Conservation (phyloP, 257 asterid genomes). For the Salvia miltiorrhiza region DNA sequence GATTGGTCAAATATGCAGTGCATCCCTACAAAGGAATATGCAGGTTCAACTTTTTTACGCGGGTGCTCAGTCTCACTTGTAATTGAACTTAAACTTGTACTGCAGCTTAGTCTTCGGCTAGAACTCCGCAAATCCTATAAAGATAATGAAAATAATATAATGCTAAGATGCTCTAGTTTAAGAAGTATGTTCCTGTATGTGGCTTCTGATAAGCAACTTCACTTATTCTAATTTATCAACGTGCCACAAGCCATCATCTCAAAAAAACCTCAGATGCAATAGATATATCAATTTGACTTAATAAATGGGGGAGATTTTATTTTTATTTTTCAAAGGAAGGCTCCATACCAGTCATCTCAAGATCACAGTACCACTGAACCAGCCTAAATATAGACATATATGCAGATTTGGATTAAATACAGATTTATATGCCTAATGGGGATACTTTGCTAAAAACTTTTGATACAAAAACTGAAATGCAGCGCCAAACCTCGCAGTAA, state of each 20-base stretch:
- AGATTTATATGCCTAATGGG: constrained; percentile 1
- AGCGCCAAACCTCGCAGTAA: background rate
- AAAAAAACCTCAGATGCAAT: background rate
- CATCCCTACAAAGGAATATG: constrained; percentile 98
- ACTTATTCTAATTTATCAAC: constrained; percentile 1
- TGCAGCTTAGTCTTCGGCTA: constrained; percentile 65
- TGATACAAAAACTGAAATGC: background rate
- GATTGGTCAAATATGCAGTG: constrained; percentile 97
- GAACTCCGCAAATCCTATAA: constrained; percentile 58
- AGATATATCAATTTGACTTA: constrained; percentile 1
- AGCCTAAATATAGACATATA: background rate
- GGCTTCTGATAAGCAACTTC: constrained; percentile 21
- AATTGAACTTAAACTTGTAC: constrained; percentile 65
- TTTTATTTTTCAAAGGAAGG: background rate
- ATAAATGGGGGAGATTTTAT: background rate
- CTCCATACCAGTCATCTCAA: background rate
- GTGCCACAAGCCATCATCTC: background rate
- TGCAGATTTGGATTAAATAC: background rate
- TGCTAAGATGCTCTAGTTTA: constrained; percentile 6
- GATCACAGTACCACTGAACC: background rate
- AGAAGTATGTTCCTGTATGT: constrained; percentile 8
- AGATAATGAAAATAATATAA: constrained; percentile 10
- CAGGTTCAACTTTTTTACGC: constrained; percentile 79
- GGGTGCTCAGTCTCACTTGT: constrained; percentile 65
- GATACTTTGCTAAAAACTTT: background rate